Evolutionary conservation across 306 rosid species (phyloP).

Genomic region (Dalbergia oliveri): DNA sequence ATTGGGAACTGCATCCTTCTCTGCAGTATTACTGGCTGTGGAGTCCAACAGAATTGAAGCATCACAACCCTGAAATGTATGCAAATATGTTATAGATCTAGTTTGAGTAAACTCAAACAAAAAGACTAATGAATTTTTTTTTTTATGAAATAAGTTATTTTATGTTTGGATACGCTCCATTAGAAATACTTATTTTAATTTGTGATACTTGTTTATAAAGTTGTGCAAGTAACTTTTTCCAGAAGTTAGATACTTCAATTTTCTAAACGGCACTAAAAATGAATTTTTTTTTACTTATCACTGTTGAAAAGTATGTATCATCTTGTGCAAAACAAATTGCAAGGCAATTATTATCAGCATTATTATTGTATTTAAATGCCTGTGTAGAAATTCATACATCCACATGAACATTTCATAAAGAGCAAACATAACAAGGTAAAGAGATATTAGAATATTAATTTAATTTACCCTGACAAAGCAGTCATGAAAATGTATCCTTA

Average conservation of each 20-base stretch:
- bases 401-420: not conserved
- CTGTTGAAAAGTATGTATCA: not conserved
- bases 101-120: too few species aligned
- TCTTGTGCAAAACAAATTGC: constrained; percentile 1
- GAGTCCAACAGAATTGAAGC: constrained; percentile 67
- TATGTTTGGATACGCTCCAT: too few species aligned
- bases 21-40: constrained; percentile 51
- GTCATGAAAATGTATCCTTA: constrained; percentile 72
- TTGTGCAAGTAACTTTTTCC: too few species aligned
- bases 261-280: too few species aligned
- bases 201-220: too few species aligned
- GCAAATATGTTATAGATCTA: not conserved
- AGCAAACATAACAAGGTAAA: not conserved
- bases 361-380: not conserved
- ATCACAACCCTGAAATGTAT: constrained; percentile 67
- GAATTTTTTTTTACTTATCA: too few species aligned
- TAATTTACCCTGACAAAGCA: constrained; percentile 64
- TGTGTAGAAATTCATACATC: constrained; percentile 18
- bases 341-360: too few species aligned
- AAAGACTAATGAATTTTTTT: too few species aligned
- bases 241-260: too few species aligned
- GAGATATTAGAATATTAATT: not conserved
- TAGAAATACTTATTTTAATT: too few species aligned
- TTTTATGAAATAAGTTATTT: too few species aligned
- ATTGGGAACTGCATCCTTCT: constrained; percentile 63